These are phyloP conservation scores for Lagenidium sp. DNA, from an alignment of 352 stramenopile genomes.

Conservation along the genomic window DNA sequence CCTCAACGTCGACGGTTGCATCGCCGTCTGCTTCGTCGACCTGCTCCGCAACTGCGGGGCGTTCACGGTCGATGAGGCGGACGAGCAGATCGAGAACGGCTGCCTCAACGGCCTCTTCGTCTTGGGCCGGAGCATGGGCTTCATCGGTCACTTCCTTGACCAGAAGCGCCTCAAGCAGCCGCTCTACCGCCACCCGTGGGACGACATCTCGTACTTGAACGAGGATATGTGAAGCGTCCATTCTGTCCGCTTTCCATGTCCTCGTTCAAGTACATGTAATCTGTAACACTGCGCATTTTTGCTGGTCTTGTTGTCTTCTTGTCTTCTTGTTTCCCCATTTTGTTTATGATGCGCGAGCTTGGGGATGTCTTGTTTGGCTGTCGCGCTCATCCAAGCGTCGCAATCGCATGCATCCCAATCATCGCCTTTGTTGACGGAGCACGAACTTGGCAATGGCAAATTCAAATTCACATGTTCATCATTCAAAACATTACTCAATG, in stretches of 20 bases:
- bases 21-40: slow-evolving; percentile 96
- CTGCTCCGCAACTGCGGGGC: slow-evolving; percentile 89
- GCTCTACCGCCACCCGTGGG: slow-evolving; percentile 96
- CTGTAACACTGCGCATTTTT: too few relatives aligned
- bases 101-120: slow-evolving; percentile 95
- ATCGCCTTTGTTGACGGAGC: too few relatives aligned
- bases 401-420: too few relatives aligned
- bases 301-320: too few relatives aligned
- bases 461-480: too few relatives aligned
- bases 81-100: slow-evolving; percentile 93
- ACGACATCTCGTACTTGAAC: slow-evolving; percentile 96
- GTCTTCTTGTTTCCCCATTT: too few relatives aligned
- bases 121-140: slow-evolving; percentile 80
- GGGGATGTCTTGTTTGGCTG: too few relatives aligned
- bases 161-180: slow-evolving; percentile 97
- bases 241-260: background rate
- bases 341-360: too few relatives aligned
- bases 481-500: too few relatives aligned
- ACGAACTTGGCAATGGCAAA: too few relatives aligned
- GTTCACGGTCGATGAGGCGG: slow-evolving; percentile 87
- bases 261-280: too few relatives aligned
- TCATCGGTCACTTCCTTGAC: slow-evolving; percentile 95
- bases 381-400: too few relatives aligned
- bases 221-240: slow-evolving; percentile 49
- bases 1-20: slow-evolving; percentile 96